Evolutionary conservation across 441 rosid genomes (phyloP), one percentile per base, ranked within the genome.

Genomic region (Pelargonium myrrhifolium): DNA sequence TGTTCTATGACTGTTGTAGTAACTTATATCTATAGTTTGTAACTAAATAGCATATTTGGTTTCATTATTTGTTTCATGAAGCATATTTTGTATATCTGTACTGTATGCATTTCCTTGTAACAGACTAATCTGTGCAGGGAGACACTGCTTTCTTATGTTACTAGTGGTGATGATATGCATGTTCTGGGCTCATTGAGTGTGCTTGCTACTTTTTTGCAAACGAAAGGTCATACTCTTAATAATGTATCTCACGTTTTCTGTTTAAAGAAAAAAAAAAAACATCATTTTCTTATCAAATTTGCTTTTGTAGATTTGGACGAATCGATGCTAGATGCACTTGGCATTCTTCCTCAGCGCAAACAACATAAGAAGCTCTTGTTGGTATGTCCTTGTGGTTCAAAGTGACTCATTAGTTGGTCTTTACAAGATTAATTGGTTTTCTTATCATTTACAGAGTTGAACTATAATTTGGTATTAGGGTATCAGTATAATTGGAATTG

Each of bases 311-410:
- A 96, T 78, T 81, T 93, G 80, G 96, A 96, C 70, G 99, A 93
- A 78, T 81, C 94, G 70, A 87, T 96, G 98, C 81, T 96, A 65
- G 98, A 96, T 85, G 89, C 91, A 66, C 93, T 93, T 78, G 99
- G 99, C 70, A 89, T 93, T 82, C 96, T 96, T 74, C 99, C 99
- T 62, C 98, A 89, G 68, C 92, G 97, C 69, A 87, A 96, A 82
- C 93, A 90, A 69, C 97, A 96, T 74, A 96, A 93, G 85, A 93
- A 96, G 69, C 94, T 87, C 73, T 76, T 96, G 81, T 81, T 90
- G 86, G 99, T 93, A 76, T 79, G 91, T 76, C 59, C 24, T 61
- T 53, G 74, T 77, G 68, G 62, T 9, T 59, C 35, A 28, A 1
- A 59, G 28, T 59, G 35, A 9, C 8, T 18, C 22, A 21, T 59